Percentiles rank a stretch among this genome's conserved stretches.
phyloP scores from a whole-genome alignment of 2,329 filamentous ascomycete species.

The Aspergillus sergii region DNA sequence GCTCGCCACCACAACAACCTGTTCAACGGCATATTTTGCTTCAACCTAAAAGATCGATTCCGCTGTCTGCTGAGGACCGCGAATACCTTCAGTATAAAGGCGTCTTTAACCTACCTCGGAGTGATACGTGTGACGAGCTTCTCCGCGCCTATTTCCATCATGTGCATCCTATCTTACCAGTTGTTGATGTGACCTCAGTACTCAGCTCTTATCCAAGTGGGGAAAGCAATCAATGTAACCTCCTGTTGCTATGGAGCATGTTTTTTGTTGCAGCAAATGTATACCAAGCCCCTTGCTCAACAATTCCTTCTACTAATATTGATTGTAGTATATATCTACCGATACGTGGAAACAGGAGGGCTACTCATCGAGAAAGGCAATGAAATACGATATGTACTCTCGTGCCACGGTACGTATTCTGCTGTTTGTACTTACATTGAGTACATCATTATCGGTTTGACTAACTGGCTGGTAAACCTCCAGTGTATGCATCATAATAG shows the following conservation, averaged over 20 bases:
- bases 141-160: slow-evolving; percentile 41
- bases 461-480: background rate
- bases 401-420: slow-evolving; percentile 37
- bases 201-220: slow-evolving; percentile 30
- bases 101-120: slow-evolving; percentile 35
- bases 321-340: slow-evolving; percentile 27
- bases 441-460: background rate
- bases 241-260: slow-evolving; percentile 44
- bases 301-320: background rate
- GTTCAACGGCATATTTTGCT: slow-evolving; percentile 25
- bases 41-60: slow-evolving; percentile 11
- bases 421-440: slow-evolving; percentile 4
- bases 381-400: slow-evolving; percentile 42
- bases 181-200: slow-evolving; percentile 36
- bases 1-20: slow-evolving; percentile 1
- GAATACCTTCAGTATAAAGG: slow-evolving; percentile 36
- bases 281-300: background rate
- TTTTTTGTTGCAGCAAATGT: slow-evolving; percentile 43
- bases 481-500: slow-evolving; percentile 33
- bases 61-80: slow-evolving; percentile 22
- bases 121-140: slow-evolving; percentile 33
- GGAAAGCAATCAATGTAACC: slow-evolving; percentile 33
- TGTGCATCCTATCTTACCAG: slow-evolving; percentile 42
- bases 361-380: slow-evolving; percentile 34
- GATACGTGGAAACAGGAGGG: slow-evolving; percentile 32